phyloP scores from a whole-genome alignment of 2,329 filamentous ascomycete genomes.

The Nemania sp. region DNA sequence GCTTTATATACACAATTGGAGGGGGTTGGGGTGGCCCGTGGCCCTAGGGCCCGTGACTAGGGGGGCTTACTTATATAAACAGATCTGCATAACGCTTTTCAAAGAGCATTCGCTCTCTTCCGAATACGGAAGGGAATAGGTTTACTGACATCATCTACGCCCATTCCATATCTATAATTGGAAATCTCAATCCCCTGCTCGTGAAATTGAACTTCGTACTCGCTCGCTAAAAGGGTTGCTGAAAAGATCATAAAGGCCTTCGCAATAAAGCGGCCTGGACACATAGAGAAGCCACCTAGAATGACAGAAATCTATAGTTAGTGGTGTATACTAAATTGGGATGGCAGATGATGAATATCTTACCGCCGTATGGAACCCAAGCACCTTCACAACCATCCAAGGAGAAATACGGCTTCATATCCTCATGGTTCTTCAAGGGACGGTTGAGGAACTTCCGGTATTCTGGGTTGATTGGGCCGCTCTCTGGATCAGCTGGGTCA shows the following conservation, averaged over 20 bases:
- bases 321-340: not conserved
- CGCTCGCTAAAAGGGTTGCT: conserved; percentile 24
- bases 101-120: conserved; percentile 25
- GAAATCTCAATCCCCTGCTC: conserved; percentile 23
- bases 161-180: conserved; percentile 39
- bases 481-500: conserved; percentile 38
- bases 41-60: too few species aligned
- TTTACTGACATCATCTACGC: conserved; percentile 36
- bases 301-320: conserved; percentile 9
- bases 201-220: conserved; percentile 38
- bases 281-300: conserved; percentile 38
- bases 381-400: conserved; percentile 37
- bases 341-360: conserved; percentile 14
- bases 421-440: conserved; percentile 22
- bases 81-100: conserved; percentile 18
- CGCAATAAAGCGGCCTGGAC: conserved; percentile 39
- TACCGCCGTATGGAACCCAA: conserved; percentile 42
- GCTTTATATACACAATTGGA: too few species aligned
- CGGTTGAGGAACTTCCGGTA: conserved; percentile 9
- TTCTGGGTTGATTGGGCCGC: conserved; percentile 37
- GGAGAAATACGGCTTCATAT: conserved; percentile 38
- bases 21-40: too few species aligned
- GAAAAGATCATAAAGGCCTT: conserved; percentile 37
- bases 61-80: too few species aligned
- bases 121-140: conserved; percentile 37